These are phyloP conservation scores for Pichia sp. DNA, from an alignment of 1,139 yeast species.

Conservation along the genomic window DNA sequence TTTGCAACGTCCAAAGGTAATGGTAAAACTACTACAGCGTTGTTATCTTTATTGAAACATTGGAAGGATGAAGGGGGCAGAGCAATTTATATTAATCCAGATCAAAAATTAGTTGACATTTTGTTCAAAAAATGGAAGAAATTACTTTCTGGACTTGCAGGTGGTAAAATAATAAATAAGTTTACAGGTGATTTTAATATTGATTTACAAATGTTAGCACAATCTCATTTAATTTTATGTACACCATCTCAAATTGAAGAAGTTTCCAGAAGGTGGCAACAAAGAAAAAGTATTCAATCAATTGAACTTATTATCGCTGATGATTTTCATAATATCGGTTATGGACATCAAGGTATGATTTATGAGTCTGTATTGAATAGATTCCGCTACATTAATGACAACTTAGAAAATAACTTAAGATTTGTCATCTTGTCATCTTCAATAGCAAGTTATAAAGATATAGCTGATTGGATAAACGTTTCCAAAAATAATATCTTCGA, in stretches of 20 bases:
- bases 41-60: constrained; percentile 62
- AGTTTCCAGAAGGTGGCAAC: constrained; percentile 77
- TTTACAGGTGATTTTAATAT: constrained; percentile 56
- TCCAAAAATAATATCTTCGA: constrained; percentile 52
- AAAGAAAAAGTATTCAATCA: constrained; percentile 59
- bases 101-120: constrained; percentile 46
- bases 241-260: constrained; percentile 76
- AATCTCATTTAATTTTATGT: constrained; percentile 61
- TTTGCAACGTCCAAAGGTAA: constrained; percentile 70
- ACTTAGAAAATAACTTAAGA: constrained; percentile 49
- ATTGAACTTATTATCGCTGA: constrained; percentile 69
- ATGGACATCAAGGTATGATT: constrained; percentile 45
- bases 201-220: constrained; percentile 51
- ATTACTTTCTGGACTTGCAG: constrained; percentile 39
- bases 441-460: constrained; percentile 65
- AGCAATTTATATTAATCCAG: constrained; percentile 62
- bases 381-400: constrained; percentile 61
- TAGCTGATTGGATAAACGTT: constrained; percentile 86
- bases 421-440: constrained; percentile 65
- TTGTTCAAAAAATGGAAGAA: constrained; percentile 46
- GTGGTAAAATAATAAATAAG: constrained; percentile 46
- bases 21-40: constrained; percentile 70
- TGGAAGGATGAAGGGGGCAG: constrained; percentile 63
- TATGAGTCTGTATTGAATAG: constrained; percentile 72
- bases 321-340: constrained; percentile 68